Evolutionary conservation across 2,329 filamentous ascomycete species (phyloP).

Genomic region (Stachybotrys elegans): DNA sequence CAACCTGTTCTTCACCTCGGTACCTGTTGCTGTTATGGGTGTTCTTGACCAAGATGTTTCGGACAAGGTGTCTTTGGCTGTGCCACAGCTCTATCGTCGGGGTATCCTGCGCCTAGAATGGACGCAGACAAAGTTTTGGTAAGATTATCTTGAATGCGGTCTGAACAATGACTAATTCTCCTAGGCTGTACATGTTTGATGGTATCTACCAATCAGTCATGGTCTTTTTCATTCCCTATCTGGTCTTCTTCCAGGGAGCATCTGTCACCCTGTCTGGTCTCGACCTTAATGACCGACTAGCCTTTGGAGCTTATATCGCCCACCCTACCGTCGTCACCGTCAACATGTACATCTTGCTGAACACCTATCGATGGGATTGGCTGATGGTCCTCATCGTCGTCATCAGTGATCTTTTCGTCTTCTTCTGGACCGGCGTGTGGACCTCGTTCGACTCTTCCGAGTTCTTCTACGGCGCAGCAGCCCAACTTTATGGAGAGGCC

Average conservation of each 20-base stretch:
- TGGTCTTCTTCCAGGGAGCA: conserved; percentile 65
- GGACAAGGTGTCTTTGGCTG: conserved; percentile 86
- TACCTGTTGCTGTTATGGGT: conserved; percentile 93
- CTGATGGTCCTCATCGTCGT: conserved; percentile 77
- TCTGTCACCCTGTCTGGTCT: conserved; percentile 70
- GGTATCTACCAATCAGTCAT: conserved; percentile 93
- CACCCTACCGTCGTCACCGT: conserved; percentile 81
- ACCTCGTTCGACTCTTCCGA: conserved; percentile 43
- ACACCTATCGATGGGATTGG: conserved; percentile 98
- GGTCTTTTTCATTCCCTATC: conserved; percentile 87
- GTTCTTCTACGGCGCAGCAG: conserved; percentile 69
- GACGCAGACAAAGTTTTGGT: conserved; percentile 97
- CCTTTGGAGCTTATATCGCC: conserved; percentile 83
- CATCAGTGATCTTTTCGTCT: conserved; percentile 82
- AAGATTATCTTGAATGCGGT: too few species aligned
- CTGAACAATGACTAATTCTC: too few species aligned
- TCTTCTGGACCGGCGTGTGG: conserved; percentile 94
- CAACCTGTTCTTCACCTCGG: conserved; percentile 93
- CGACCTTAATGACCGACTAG: conserved; percentile 70
- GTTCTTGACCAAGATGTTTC: conserved; percentile 96
- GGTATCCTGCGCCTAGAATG: conserved; percentile 96
- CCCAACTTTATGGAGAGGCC: conserved; percentile 73
- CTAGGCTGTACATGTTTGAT: conserved; percentile 87
- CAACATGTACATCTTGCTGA: conserved; percentile 92
- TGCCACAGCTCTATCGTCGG: conserved; percentile 90